These are phyloP conservation scores for Tricholoma terreum DNA, from an alignment of 768 basidiomycete genomes.

Conservation along the genomic window DNA sequence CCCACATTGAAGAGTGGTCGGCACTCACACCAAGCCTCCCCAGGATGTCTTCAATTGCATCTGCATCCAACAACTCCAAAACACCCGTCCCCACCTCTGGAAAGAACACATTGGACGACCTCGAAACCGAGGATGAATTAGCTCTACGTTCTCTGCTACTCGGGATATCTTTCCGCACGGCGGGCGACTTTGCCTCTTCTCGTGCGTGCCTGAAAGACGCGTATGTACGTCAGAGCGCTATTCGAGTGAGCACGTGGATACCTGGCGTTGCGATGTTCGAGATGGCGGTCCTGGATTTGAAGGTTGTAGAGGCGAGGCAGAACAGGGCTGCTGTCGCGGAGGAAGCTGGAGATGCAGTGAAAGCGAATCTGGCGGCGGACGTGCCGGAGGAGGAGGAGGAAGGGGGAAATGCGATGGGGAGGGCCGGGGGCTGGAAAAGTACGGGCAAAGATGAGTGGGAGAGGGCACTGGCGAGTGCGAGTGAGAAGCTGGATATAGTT, in stretches of 20 bases:
- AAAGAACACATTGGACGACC: too few relatives aligned
- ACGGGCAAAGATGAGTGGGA: conserved; percentile 36
- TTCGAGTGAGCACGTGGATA: conserved; percentile 65
- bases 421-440: neutral
- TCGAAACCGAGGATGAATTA: conserved; percentile 70
- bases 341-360: conserved; percentile 32
- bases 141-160: conserved; percentile 67
- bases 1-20: conserved; percentile 56
- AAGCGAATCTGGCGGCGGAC: too few relatives aligned
- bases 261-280: conserved; percentile 66
- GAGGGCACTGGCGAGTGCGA: conserved; percentile 44
- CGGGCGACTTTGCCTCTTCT: conserved; percentile 41
- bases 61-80: neutral
- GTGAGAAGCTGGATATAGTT: conserved; percentile 50
- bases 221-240: conserved; percentile 32
- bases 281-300: conserved; percentile 66
- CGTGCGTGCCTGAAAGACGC: conserved; percentile 55
- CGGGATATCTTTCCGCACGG: conserved; percentile 62
- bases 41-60: neutral
- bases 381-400: conserved; percentile 11
- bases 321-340: conserved; percentile 29
- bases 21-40: conserved; percentile 41
- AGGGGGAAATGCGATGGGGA: conserved; percentile 7
- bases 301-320: conserved; percentile 43
- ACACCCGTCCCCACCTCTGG: neutral